Evolutionary conservation across 768 basidiomycete species (phyloP).

Genomic region (Coprinellus micaceus): DNA sequence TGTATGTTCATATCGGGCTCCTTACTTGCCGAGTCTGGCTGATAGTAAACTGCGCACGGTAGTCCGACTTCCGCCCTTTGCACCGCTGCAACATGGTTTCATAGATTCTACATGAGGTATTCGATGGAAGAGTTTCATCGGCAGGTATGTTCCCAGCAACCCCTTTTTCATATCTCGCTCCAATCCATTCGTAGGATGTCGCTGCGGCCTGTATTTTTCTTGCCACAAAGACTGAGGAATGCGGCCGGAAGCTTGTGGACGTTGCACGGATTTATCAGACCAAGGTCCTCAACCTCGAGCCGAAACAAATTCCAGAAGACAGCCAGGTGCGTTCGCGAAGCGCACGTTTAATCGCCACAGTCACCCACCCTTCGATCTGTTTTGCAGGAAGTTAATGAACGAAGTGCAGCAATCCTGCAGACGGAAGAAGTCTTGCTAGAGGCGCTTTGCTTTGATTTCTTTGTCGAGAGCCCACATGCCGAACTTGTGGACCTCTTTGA

Average conservation of each 20-base stretch:
- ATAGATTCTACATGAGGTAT: slow-evolving; percentile 86
- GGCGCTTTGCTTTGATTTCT: slow-evolving; percentile 83
- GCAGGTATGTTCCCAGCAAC: slow-evolving; percentile 49
- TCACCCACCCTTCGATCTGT: neutral
- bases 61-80: slow-evolving; percentile 81
- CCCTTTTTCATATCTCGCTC: slow-evolving; percentile 5
- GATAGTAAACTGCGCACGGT: slow-evolving; percentile 12
- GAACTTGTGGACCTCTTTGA: slow-evolving; percentile 73
- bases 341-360: neutral
- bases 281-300: slow-evolving; percentile 56
- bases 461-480: slow-evolving; percentile 72
- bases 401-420: slow-evolving; percentile 62
- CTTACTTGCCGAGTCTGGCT: slow-evolving; percentile 10
- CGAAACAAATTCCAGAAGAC: slow-evolving; percentile 54
- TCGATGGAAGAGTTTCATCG: slow-evolving; percentile 79
- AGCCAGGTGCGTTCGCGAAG: slow-evolving; percentile 49
- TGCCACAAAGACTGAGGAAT: slow-evolving; percentile 90
- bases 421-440: slow-evolving; percentile 80
- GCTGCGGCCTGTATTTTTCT: slow-evolving; percentile 85
- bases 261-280: slow-evolving; percentile 73
- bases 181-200: slow-evolving; percentile 52
- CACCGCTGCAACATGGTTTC: slow-evolving; percentile 88
- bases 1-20: slow-evolving; percentile 48
- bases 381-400: slow-evolving; percentile 69
- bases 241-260: slow-evolving; percentile 81